A percentile compares a stretch with the other conserved stretches of the same genome.
Evolutionary conservation across 257 asterid species (phyloP).

Genomic region (Phtheirospermum japonicum): DNA sequence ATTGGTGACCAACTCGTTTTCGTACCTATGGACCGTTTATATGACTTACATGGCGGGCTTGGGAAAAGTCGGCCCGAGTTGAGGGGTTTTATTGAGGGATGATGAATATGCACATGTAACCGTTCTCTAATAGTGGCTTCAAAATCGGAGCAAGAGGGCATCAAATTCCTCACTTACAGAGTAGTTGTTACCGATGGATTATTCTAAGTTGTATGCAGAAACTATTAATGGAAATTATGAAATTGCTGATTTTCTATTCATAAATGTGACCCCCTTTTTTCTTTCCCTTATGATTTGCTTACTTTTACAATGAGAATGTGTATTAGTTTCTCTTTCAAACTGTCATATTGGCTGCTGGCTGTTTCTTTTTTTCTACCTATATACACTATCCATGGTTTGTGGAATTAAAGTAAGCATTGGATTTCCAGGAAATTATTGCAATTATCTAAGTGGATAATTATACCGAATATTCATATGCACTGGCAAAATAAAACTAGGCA

Average conservation of each 20-base stretch:
- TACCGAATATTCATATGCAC: too few relatives aligned
- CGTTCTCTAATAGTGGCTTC: neutral
- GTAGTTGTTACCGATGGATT: neutral
- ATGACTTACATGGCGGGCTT: constrained; percentile 77
- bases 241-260: constrained; percentile 20
- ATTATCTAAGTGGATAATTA: too few relatives aligned
- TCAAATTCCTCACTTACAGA: neutral
- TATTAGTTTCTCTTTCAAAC: constrained; percentile 3
- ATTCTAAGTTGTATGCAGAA: constrained; percentile 12
- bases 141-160: neutral
- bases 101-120: neutral
- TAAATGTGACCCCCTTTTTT: neutral
- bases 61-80: constrained; percentile 43
- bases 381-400: too few relatives aligned
- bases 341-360: too few relatives aligned
- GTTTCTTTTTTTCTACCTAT: too few relatives aligned
- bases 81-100: constrained; percentile 21
- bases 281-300: neutral
- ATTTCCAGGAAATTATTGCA: neutral
- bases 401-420: neutral
- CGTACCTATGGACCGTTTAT: constrained; percentile 83
- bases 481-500: too few relatives aligned
- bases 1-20: constrained; percentile 68
- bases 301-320: neutral
- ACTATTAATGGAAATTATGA: constrained; percentile 14